phyloP scores from a whole-genome alignment of 345 rosid species.

The Odontarrhena argentea region DNA sequence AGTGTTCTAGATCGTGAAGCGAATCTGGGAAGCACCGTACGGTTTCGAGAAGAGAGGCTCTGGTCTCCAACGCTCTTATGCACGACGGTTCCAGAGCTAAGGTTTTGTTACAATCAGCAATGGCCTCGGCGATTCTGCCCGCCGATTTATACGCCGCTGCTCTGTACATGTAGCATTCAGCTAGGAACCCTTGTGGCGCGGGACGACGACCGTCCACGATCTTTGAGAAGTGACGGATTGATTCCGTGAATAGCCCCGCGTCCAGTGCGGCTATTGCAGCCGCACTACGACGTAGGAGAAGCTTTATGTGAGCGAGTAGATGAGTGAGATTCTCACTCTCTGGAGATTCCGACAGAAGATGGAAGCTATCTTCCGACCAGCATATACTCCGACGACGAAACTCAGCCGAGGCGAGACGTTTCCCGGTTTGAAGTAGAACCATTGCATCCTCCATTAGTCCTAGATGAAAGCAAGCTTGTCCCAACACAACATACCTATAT shows the following conservation, averaged over 20 bases:
- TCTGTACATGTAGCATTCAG: constrained; percentile 84
- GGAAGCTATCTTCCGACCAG: constrained; percentile 91
- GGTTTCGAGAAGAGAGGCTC: constrained; percentile 77
- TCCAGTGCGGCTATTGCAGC: constrained; percentile 90
- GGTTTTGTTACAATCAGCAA: constrained; percentile 88
- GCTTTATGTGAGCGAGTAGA: constrained; percentile 75
- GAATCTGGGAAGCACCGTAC: constrained; percentile 88
- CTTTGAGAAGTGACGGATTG: constrained; percentile 91
- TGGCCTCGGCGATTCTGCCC: constrained; percentile 79
- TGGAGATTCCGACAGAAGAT: constrained; percentile 42
- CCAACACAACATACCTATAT: constrained; percentile 72
- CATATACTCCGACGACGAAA: constrained; percentile 86
- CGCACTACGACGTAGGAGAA: constrained; percentile 80
- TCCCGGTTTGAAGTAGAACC: constrained; percentile 90
- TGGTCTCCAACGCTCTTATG: constrained; percentile 83
- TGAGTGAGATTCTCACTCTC: constrained; percentile 67
- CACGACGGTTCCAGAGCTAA: constrained; percentile 82
- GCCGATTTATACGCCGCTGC: constrained; percentile 76
- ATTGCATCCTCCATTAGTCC: constrained; percentile 98
- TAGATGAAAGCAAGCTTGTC: constrained; percentile 90
- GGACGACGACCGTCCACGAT: constrained; percentile 86
- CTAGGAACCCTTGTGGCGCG: constrained; percentile 86
- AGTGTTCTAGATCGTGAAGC: constrained; percentile 89
- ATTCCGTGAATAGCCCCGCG: constrained; percentile 76
- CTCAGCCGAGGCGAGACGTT: constrained; percentile 90